Base-by-base conservation (phyloP, 345 rosid species). In the Linum tenue region DNA sequence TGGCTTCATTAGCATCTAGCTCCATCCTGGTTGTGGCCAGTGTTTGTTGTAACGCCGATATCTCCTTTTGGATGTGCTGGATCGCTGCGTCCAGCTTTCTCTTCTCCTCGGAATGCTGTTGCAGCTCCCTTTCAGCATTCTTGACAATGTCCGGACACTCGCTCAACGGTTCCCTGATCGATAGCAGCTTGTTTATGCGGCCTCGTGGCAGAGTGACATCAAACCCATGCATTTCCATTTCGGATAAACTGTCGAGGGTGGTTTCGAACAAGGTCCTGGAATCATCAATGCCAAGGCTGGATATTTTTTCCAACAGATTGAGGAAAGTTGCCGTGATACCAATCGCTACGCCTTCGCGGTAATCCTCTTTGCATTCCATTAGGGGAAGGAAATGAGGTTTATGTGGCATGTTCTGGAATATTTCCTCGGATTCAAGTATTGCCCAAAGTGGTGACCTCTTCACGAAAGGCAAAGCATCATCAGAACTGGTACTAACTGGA, bases 271-370 rank as follows among this genome's bases (percentile, higher is more conserved):
- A n/a, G 59, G 69, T 72, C 72, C 75, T 59, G 5, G 84, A 67
- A 69, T 75, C 81, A 41, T 78, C 76, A 35, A 71, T 67, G 35
- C 65, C 70, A 66, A 87, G 59, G 6, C 64, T 59, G 48, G 77
- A 69, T 44, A 85, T 69, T 78, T 81, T 85, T 43, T 90, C 88
- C 3, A 80, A 69, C 76, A 90, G 76, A 63, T 81, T 66, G 3
- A 81, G 75, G 76, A 77, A 90, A 10, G 73, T 85, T 51, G 86
- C 86, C 92, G 83, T 85, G 37, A 78, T 63, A 56, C 95, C 95
- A 71, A 90, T 77, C 31, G 97, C 95, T 2, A 79, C 66, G 59
- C 97, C 97, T 82, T 90, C 97, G 11, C 91, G 90, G 63, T 73
- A 85, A 77, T 79, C 85, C 76, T 83, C 95, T 73, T 76, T 85